Conservation (phyloP, 148 eudicot genomes). For the Rhododendron ferrugineum region DNA sequence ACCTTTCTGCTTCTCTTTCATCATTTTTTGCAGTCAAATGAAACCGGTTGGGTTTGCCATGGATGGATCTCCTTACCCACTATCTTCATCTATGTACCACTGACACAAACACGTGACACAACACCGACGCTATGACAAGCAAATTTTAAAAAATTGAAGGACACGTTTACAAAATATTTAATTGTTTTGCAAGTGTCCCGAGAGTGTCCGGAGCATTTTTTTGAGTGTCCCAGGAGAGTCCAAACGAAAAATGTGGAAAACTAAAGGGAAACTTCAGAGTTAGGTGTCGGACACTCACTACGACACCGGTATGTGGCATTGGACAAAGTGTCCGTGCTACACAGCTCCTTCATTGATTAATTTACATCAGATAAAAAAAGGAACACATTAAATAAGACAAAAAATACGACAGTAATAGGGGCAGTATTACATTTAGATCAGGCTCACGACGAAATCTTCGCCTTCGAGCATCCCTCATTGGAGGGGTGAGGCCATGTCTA, state of each 20-base stretch:
- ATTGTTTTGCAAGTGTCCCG: no score
- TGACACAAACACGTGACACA: no score
- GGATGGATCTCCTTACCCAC: background rate
- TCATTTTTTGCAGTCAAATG: background rate
- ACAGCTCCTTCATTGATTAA: background rate
- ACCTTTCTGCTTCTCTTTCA: background rate
- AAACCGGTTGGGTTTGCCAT: background rate
- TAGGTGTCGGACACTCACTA: background rate
- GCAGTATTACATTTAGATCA: constrained; percentile 61
- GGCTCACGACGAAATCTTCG: constrained; percentile 94
- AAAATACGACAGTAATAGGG: background rate
- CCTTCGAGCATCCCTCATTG: constrained; percentile 96
- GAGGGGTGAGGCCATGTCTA: constrained; percentile 91
- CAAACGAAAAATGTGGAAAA: background rate
- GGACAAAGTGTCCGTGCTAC: background rate
- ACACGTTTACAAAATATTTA: no score
- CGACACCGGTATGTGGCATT: background rate
- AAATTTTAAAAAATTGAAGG: no score
- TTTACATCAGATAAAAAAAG: background rate
- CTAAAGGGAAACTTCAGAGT: background rate
- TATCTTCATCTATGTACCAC: background rate
- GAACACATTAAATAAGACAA: background rate
- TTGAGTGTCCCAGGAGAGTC: background rate
- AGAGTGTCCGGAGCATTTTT: background rate
- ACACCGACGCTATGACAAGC: no score